Base-by-base conservation (phyloP, 2,329 filamentous ascomycete species). In the Aureobasidium vineae region DNA sequence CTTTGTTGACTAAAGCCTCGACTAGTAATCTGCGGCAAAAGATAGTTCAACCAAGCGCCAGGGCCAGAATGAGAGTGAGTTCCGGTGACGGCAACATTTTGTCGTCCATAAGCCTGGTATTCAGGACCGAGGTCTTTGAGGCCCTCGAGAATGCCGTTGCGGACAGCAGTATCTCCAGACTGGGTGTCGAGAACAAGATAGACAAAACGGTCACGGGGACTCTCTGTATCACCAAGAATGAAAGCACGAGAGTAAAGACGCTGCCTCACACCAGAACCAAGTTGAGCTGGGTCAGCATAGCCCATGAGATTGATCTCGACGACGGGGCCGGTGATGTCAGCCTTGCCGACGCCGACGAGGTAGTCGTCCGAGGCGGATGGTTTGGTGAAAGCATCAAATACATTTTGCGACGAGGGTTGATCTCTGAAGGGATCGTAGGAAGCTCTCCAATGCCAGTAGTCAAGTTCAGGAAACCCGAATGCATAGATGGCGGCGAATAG, bases 41-140 rank as follows among this genome's bases (percentile, higher is more conserved):
- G 84, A 75, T 97, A 98, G 78, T 98, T 98, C 75, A 96, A 83
- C 92, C 92, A 98, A 6, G 90, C 94, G 2, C 90, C 94, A 0
- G 94, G 93, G 0, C 93, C 94, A 28, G 92, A 89, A 78, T 98
- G 94, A 31, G 91, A 95, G 77, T 98, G 94, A 0, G 94, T 98
- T 64, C 93, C 94, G 0, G 92, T 96, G 26, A 98, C 85, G 40
- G 94, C 94, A 41, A 97, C 79, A 73, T 97, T 98, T 71, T 90
- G 84, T 72, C 90, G 85, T 54, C 84, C 86, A 77, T 97, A 98
- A 33, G 88, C 79, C 1, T 85, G 81, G 75, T 93, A 97, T 3
- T 89, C 88, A 19, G 82, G 77, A 0, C 93, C 94, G 8, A 96
- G 79, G 0, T 79, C 81, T 45, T 82, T 80, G 10, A 98, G 81